Percentiles rank a stretch among this genome's conserved stretches.
Conservation (phyloP, 148 eudicot species). For the Chenopodium formosanum region DNA sequence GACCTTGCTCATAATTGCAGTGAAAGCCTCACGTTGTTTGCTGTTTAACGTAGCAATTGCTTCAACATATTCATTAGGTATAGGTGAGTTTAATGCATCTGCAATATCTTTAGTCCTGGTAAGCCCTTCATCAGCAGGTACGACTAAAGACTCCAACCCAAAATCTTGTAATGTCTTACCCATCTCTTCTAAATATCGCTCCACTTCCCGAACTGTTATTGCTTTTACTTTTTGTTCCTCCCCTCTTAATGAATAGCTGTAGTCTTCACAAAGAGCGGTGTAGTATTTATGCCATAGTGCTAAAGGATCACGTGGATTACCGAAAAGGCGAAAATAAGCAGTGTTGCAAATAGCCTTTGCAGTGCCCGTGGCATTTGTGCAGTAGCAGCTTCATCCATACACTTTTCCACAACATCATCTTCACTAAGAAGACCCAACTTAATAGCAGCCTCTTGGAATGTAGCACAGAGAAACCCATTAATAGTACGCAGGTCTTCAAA, state of each 20-base stretch:
- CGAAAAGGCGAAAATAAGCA: no score
- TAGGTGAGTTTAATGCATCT: slow-evolving; percentile 2
- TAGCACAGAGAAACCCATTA: no score
- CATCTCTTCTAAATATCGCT: background rate
- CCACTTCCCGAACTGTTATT: background rate
- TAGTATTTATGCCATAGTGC: no score
- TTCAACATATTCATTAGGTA: background rate
- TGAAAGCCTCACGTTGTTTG: background rate
- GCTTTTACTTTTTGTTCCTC: background rate
- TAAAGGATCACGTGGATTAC: no score
- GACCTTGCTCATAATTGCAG: background rate
- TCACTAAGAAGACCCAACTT: no score
- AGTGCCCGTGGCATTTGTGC: no score
- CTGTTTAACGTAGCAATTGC: background rate
- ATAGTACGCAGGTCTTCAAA: no score
- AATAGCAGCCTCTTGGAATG: no score
- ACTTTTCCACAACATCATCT: no score
- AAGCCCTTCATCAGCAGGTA: background rate
- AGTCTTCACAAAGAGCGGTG: background rate
- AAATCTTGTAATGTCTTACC: background rate
- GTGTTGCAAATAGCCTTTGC: no score
- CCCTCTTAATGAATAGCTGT: background rate
- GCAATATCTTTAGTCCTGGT: background rate
- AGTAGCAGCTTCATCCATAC: no score
- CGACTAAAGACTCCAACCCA: background rate